Evolutionary conservation across 495 filamentous ascomycete genomes (phyloP).

Genomic region (Xylaria scruposa): DNA sequence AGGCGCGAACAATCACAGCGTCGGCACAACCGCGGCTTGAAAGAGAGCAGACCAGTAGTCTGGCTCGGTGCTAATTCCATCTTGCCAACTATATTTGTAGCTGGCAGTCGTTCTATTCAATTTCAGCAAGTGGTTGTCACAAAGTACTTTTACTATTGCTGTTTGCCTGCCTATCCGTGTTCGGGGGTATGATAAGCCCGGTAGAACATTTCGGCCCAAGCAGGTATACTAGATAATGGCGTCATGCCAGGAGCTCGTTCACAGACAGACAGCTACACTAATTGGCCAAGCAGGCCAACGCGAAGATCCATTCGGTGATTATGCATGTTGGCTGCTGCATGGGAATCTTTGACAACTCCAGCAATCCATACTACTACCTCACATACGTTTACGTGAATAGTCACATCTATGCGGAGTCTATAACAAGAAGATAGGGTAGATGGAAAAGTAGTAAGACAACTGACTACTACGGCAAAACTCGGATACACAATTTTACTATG

Average conservation of each 20-base stretch:
- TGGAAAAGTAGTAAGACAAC: neutral
- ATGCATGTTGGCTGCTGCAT: neutral
- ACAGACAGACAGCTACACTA: neutral
- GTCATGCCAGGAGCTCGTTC: neutral
- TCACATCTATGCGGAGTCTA: neutral
- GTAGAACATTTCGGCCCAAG: no score
- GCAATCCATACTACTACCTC: neutral
- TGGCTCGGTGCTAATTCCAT: neutral
- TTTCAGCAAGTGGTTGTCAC: neutral
- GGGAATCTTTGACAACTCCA: neutral
- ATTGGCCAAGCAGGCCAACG: neutral
- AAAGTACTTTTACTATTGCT: neutral
- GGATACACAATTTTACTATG: neutral
- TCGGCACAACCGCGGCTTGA: neutral
- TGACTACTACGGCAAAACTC: neutral
- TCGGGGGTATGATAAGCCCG: neutral
- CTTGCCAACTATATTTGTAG: neutral
- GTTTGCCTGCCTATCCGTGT: neutral
- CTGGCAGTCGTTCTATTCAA: neutral
- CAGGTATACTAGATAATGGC: constrained; percentile 6
- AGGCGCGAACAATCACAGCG: constrained; percentile 2
- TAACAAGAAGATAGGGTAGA: neutral
- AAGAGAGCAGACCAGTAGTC: neutral
- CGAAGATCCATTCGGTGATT: neutral
- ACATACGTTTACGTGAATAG: neutral